Conservation (phyloP, 164 flowering plant species). For the Magnolia officinalis region DNA sequence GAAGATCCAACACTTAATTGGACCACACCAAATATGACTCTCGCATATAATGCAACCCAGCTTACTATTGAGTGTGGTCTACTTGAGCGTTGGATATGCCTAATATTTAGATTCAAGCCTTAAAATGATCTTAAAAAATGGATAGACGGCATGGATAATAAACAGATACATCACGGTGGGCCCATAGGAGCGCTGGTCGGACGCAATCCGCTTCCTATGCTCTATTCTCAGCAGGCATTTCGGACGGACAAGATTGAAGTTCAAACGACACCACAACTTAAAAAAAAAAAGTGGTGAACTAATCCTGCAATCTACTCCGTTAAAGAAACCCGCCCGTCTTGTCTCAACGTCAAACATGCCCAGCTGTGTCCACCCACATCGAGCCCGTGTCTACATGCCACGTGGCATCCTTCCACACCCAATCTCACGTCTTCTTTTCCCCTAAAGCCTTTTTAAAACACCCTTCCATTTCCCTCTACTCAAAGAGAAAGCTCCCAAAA, state of each 20-base stretch:
- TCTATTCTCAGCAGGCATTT: neutral
- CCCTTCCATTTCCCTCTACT: conserved; percentile 4
- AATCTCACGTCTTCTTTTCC: conserved; percentile 1
- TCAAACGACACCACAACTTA: too few relatives aligned
- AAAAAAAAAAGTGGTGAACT: neutral
- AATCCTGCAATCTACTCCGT: neutral
- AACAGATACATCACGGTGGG: too few relatives aligned
- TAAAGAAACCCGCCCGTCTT: neutral
- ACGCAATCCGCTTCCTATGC: neutral
- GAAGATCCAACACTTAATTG: too few relatives aligned
- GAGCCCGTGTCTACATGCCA: conserved; percentile 20
- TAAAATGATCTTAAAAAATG: too few relatives aligned
- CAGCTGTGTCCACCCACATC: conserved; percentile 26
- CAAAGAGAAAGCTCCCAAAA: neutral
- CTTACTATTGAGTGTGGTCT: too few relatives aligned
- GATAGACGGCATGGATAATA: too few relatives aligned
- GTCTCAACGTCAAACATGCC: conserved; percentile 14
- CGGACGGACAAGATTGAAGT: neutral
- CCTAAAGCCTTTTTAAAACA: conserved; percentile 11
- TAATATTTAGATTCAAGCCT: too few relatives aligned
- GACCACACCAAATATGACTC: too few relatives aligned
- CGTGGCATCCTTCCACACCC: conserved; percentile 22
- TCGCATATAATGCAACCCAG: too few relatives aligned
- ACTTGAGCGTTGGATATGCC: too few relatives aligned
- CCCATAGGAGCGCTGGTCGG: neutral